These are phyloP conservation scores for Plasmodium coatneyi DNA, from an alignment of 169 alveolate genomes.

Conservation along the genomic window DNA sequence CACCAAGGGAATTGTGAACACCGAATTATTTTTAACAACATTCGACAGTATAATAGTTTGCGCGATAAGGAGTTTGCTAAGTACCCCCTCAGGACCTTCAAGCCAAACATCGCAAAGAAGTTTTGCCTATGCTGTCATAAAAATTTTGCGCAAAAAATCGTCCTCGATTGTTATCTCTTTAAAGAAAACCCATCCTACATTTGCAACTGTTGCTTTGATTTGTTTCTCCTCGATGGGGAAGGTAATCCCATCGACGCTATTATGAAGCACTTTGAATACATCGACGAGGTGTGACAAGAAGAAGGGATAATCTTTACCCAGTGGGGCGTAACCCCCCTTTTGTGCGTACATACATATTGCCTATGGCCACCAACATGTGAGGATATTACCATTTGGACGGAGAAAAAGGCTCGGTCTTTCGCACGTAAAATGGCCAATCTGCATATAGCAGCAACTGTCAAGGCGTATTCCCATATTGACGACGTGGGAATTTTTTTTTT, in stretches of 20 bases:
- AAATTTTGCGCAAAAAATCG: slow-evolving; percentile 78
- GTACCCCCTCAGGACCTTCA: slow-evolving; percentile 86
- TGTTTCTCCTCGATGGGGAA: slow-evolving; percentile 70
- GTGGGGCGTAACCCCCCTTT: neutral
- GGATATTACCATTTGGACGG: neutral
- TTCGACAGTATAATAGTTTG: slow-evolving; percentile 72
- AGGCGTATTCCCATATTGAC: neutral
- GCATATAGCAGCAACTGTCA: neutral
- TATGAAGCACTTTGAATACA: slow-evolving; percentile 67
- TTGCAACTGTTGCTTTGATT: slow-evolving; percentile 84
- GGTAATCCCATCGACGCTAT: slow-evolving; percentile 53
- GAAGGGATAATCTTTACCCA: neutral
- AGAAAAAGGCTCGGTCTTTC: neutral
- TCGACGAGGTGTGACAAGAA: slow-evolving; percentile 49
- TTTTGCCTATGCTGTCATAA: slow-evolving; percentile 85
- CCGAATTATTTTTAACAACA: slow-evolving; percentile 82
- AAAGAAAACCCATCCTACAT: slow-evolving; percentile 86
- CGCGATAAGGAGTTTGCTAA: slow-evolving; percentile 76
- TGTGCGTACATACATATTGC: neutral
- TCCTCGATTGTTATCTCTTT: slow-evolving; percentile 82
- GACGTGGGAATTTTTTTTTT: neutral
- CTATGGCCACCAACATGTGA: neutral
- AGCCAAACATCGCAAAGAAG: slow-evolving; percentile 79
- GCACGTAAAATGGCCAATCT: neutral
- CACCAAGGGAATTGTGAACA: slow-evolving; percentile 92